Evolutionary conservation across 1,284 basidiomycete species (phyloP).

Genomic region (Fomitiporia mediterranea): DNA sequence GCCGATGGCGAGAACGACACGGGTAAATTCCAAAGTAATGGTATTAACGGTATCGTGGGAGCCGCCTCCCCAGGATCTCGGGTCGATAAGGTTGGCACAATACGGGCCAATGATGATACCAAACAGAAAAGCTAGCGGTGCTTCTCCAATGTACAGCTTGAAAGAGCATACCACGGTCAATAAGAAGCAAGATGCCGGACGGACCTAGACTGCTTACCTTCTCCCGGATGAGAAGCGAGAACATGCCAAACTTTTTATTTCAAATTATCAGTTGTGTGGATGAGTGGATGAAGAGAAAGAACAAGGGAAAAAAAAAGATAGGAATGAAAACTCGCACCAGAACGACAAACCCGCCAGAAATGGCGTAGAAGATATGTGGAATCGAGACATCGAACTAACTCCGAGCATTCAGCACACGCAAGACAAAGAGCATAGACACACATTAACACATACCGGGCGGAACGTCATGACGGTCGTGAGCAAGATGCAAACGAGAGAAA

Average conservation of each 20-base stretch:
- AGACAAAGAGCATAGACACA: background rate
- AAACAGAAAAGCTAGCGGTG: conserved; percentile 91
- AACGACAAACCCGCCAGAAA: conserved; percentile 80
- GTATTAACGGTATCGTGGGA: conserved; percentile 51
- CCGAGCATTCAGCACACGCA: background rate
- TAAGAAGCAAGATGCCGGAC: background rate
- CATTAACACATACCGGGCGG: conserved; percentile 9
- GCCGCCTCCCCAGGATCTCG: conserved; percentile 72
- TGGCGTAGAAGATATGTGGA: conserved; percentile 77
- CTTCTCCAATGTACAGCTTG: conserved; percentile 92
- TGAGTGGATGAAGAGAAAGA: conserved; percentile 8
- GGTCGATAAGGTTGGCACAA: conserved; percentile 82
- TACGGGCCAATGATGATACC: conserved; percentile 94
- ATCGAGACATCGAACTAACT: conserved; percentile 61
- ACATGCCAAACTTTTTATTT: conserved; percentile 94
- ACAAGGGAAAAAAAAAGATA: too few species aligned
- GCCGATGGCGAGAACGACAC: conserved; percentile 95
- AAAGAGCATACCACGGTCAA: background rate
- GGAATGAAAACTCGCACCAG: conserved; percentile 48
- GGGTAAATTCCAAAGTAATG: conserved; percentile 87
- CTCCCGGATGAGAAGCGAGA: conserved; percentile 90
- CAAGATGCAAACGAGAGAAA: background rate
- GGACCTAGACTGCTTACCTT: conserved; percentile 42
- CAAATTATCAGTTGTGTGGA: background rate
- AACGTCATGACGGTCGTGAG: conserved; percentile 13